Base-by-base conservation (phyloP, 2,329 filamentous ascomycete species). In the Tolypocladium paradoxum region DNA sequence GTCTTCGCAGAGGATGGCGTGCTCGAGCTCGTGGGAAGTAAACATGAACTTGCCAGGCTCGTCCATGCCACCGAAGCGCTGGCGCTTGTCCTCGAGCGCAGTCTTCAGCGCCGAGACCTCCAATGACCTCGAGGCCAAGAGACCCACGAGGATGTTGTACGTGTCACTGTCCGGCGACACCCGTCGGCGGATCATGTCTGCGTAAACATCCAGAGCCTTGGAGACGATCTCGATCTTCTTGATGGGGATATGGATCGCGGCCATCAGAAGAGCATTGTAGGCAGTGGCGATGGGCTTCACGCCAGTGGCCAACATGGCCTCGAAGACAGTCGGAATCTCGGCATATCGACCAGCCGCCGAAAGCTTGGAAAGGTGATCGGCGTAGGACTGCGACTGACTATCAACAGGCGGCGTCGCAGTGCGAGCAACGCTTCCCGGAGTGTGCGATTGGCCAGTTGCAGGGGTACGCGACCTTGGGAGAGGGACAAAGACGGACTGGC, bases 121-220 rank as follows among this genome's bases (percentile, higher is more conserved):
- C 48, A 95, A 76, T 38, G 90, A 90, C 58, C 90, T 84, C 16
- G 83, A 81, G 20, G 91, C 87, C 51, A 99, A 77, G 38, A 96
- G 76, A 54, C 87, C 83, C 53, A 99, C 87, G 20, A 99, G 76
- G 35, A 90, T 90, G 64, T 90, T 84, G 71, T 95, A 97, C 0
- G 92, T 97, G 54, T 87, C 82, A 52, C 84, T 83, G 66, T 96
- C 86, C 8, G 92, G 91, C 22, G 80, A 73, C 27, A 97, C 85
- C 61, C 85, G 86, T 58, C 91, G 87, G 59, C 86, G 84, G 61
- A 96, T 83, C 93, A 99, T 97, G 67, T 97, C 91, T 18, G 90
- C 87, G 69, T 97, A 99, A 51, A 99, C 88, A 72, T 96, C 91
- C 51, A 97, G 78, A 6, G 90, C 90, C 73, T 95, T 95, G 56